Conservation (phyloP, 1,284 basidiomycete species). For the Meira nashicola region DNA sequence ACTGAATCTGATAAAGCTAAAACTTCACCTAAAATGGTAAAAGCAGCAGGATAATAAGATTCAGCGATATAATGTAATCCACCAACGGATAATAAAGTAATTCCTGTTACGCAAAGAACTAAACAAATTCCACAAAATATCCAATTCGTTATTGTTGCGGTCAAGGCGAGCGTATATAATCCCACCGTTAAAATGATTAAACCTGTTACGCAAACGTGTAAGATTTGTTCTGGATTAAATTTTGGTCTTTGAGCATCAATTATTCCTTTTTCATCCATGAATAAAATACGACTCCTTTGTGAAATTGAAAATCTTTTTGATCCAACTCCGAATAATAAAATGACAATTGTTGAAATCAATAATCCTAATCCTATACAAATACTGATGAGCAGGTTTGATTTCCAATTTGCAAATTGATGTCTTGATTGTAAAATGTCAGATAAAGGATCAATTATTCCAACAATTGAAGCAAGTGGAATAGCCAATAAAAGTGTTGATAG, state of each 20-base stretch:
- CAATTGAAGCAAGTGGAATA: constrained; percentile 19
- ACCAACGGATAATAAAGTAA: neutral
- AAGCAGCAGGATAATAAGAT: constrained; percentile 1
- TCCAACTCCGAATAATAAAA: constrained; percentile 13
- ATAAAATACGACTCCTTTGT: neutral
- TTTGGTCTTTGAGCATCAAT: constrained; percentile 29
- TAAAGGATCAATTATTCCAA: constrained; percentile 16
- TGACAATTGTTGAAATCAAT: constrained; percentile 17
- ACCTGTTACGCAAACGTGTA: constrained; percentile 17
- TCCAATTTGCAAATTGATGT: constrained; percentile 1
- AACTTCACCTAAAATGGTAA: neutral
- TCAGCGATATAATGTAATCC: neutral
- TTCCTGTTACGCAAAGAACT: neutral
- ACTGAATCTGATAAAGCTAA: neutral
- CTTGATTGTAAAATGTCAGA: neutral
- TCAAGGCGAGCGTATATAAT: constrained; percentile 25
- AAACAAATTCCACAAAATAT: neutral
- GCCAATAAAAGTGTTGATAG: constrained; percentile 14
- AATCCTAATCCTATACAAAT: constrained; percentile 17
- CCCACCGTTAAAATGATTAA: neutral
- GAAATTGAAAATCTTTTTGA: neutral
- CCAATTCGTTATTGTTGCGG: neutral
- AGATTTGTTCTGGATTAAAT: constrained; percentile 20
- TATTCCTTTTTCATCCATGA: constrained; percentile 30
- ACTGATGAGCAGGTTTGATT: neutral